Evolutionary conservation across 345 rosid species (phyloP).

Genomic region (Sisymbrium irio): DNA sequence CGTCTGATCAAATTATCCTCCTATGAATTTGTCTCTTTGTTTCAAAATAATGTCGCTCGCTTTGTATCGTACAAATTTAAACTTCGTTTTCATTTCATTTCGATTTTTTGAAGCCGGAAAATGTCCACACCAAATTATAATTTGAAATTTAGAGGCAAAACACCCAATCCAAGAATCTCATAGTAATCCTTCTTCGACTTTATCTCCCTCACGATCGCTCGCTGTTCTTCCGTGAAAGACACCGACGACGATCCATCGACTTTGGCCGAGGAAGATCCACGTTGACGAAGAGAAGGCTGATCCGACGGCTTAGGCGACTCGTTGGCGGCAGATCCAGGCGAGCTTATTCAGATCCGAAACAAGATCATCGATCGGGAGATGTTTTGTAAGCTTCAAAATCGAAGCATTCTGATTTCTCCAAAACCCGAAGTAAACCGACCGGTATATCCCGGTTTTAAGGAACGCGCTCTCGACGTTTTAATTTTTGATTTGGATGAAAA

Average conservation of each 20-base stretch:
- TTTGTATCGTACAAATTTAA: background rate
- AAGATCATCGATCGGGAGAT: constrained; percentile 61
- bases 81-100: background rate
- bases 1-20: constrained; percentile 4
- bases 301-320: constrained; percentile 39
- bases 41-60: background rate
- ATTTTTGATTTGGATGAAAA: too few relatives aligned
- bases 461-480: too few relatives aligned
- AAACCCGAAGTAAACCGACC: too few relatives aligned
- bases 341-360: constrained; percentile 41
- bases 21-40: background rate
- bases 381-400: too few relatives aligned
- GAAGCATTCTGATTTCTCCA: too few relatives aligned
- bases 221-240: constrained; percentile 62
- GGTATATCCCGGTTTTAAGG: too few relatives aligned
- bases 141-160: background rate
- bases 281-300: constrained; percentile 59
- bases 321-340: constrained; percentile 29
- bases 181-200: constrained; percentile 83
- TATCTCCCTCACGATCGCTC: constrained; percentile 62
- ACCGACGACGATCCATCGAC: too few relatives aligned
- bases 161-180: constrained; percentile 73
- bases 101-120: background rate
- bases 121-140: background rate
- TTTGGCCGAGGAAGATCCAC: constrained; percentile 34